Conservation (phyloP, 805 yeast genomes). For the Kuraishia floccosa region DNA sequence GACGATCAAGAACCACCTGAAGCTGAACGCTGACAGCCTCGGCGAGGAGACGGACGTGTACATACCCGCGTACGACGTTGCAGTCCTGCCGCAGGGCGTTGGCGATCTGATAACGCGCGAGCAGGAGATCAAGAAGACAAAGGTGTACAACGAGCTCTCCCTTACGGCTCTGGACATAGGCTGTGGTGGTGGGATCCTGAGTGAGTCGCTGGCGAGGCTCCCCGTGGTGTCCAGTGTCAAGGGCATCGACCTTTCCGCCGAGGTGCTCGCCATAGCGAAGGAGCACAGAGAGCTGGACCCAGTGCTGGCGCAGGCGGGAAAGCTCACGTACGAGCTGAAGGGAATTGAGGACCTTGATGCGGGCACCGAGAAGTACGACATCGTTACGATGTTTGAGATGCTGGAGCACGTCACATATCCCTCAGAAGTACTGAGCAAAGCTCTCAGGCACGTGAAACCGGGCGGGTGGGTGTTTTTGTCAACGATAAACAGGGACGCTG, state of each 20-base stretch:
- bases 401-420: slow-evolving; percentile 92
- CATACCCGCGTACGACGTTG: slow-evolving; percentile 68
- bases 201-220: slow-evolving; percentile 80
- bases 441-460: slow-evolving; percentile 55
- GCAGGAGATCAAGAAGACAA: slow-evolving; percentile 34
- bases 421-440: slow-evolving; percentile 54
- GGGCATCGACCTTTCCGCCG: slow-evolving; percentile 81
- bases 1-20: slow-evolving; percentile 34
- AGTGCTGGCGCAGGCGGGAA: slow-evolving; percentile 29
- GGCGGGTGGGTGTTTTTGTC: slow-evolving; percentile 84
- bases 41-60: slow-evolving; percentile 36
- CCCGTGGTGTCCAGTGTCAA: slow-evolving; percentile 48
- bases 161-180: slow-evolving; percentile 76
- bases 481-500: slow-evolving; percentile 81
- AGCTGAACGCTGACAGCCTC: slow-evolving; percentile 26
- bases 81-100: slow-evolving; percentile 51
- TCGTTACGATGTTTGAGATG: slow-evolving; percentile 88
- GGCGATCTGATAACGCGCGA: slow-evolving; percentile 33
- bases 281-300: slow-evolving; percentile 64
- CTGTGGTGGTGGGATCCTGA: slow-evolving; percentile 95
- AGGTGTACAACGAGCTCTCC: slow-evolving; percentile 20
- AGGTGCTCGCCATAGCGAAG: slow-evolving; percentile 72
- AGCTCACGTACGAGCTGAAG: slow-evolving; percentile 46
- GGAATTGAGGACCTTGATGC: slow-evolving; percentile 50
- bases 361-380: slow-evolving; percentile 41